phyloP scores from a whole-genome alignment of 495 filamentous ascomycete species.

The Hypoxylon crocopeplum region DNA sequence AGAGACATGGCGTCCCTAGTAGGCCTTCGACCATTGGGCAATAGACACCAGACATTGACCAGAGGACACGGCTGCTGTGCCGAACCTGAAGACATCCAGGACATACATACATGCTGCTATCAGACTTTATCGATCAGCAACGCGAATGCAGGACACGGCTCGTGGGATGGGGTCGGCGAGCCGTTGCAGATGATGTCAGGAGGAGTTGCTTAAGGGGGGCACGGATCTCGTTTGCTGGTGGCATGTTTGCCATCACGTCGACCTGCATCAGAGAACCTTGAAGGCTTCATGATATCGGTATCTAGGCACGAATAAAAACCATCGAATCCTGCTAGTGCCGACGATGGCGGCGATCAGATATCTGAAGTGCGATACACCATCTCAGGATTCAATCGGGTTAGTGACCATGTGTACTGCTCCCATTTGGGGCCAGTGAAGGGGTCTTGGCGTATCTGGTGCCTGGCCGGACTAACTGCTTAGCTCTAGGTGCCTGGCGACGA shows the following conservation, averaged over 20 bases:
- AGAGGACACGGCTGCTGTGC: constrained; percentile 3
- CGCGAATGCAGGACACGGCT: neutral
- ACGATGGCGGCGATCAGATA: constrained; percentile 2
- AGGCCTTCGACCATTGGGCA: constrained; percentile 26
- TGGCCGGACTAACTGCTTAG: constrained; percentile 13
- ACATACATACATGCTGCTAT: neutral
- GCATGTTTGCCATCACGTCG: neutral
- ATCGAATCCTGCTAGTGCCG: constrained; percentile 3
- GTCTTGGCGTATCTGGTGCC: constrained; percentile 31
- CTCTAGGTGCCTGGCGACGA: constrained; percentile 20
- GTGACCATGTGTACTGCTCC: constrained; percentile 4
- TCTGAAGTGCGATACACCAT: neutral
- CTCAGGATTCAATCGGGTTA: constrained; percentile 6
- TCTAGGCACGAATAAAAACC: neutral
- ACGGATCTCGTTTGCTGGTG: neutral
- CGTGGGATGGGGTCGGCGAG: constrained; percentile 5
- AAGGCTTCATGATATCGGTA: neutral
- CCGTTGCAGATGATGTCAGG: constrained; percentile 18
- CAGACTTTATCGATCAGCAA: constrained; percentile 1
- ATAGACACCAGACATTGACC: constrained; percentile 36
- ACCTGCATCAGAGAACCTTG: neutral
- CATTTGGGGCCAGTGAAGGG: constrained; percentile 17
- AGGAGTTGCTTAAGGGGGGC: neutral
- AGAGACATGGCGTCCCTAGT: constrained; percentile 28
- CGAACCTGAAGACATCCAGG: neutral